Base-by-base conservation (phyloP, 257 asterid genomes). In the Ballota nigra region DNA sequence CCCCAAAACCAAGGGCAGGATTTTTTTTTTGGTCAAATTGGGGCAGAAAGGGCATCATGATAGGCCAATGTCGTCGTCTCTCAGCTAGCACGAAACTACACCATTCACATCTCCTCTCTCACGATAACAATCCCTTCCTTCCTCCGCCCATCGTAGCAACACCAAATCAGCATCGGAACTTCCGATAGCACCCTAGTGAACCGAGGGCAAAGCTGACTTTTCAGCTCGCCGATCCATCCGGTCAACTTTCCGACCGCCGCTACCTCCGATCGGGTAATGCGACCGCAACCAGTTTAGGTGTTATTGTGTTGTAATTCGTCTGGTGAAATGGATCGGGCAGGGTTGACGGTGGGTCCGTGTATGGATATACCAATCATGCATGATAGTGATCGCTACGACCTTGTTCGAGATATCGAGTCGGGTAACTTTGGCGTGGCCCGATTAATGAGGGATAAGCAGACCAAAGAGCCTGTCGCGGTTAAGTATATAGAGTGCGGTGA, bases 301-400 rank as follows among this genome's bases (percentile, higher is more conserved):
- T 52, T 28, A 29, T 34, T 40, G 15, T 18, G 22, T 28, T 19
- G 28, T 8, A 6, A 4, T 43, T n/a, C 12, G 4, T 31, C 1
- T 43, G 71, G 45, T 19, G 5, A 78, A 68, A 91, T 91, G 96
- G 89, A 91, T 89, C 96, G 97, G 75, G 78, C 82, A 19, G 76
- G 77, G 76, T 13, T 83, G 22, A 66, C 81, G 2, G 70, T 33
- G 28, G 90, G 88, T 63, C 89, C 90, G 79, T 84, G 83, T 19
- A 83, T 89, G 89, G 96, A 89, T 72, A 78, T 91, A 89, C 96
- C 96, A 89, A 91, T 89, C 89, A 89, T 91, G 96, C 97, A 91
- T 86, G 95, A 88, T 49, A 88, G 95, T 60, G 96, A 88, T 81
- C 89, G 97, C 26, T 91, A 89, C 76, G 97, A 91, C 81, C 71